A percentile compares a stretch with the other conserved stretches of the same genome.
These are phyloP conservation scores for Stylosanthes scabra DNA, from an alignment of 331 rosid species.

Conservation along the genomic window DNA sequence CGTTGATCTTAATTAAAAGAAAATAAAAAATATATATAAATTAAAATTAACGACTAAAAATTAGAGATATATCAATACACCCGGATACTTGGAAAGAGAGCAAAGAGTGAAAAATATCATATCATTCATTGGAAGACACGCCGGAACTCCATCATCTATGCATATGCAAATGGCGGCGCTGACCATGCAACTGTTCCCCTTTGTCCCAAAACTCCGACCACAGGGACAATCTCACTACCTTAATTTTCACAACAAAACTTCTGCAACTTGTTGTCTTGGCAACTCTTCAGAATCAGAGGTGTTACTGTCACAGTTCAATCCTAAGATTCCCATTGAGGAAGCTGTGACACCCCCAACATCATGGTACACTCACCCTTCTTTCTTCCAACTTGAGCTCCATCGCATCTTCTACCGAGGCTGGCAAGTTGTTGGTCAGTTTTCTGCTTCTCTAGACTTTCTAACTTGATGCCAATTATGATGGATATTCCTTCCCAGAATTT, in stretches of 20 bases:
- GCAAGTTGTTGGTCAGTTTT: slow-evolving; percentile 83
- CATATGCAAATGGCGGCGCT: slow-evolving; percentile 34
- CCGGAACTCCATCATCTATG: background rate
- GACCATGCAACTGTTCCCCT: slow-evolving; percentile 34
- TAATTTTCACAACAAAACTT: slow-evolving; percentile 31
- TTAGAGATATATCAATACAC: too few species aligned
- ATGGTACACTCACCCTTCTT: slow-evolving; percentile 80
- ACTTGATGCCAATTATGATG: background rate
- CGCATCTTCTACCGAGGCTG: slow-evolving; percentile 82
- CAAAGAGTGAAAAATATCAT: too few species aligned
- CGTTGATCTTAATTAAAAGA: too few species aligned
- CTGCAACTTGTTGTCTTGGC: slow-evolving; percentile 36
- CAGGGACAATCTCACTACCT: slow-evolving; percentile 26
- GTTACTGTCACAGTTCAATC: slow-evolving; percentile 60
- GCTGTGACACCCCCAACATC: slow-evolving; percentile 90
- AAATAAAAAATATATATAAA: too few species aligned
- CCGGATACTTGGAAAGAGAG: too few species aligned
- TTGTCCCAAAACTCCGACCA: slow-evolving; percentile 23
- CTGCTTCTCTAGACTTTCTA: slow-evolving; percentile 11
- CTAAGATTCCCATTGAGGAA: slow-evolving; percentile 65
- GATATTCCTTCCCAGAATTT: background rate
- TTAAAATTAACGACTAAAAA: too few species aligned
- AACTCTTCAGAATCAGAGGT: slow-evolving; percentile 11
- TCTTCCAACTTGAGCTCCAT: slow-evolving; percentile 68
- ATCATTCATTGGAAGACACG: background rate